These are phyloP conservation scores for Dentipellis fragilis DNA, from an alignment of 768 basidiomycete genomes.

Conservation along the genomic window DNA sequence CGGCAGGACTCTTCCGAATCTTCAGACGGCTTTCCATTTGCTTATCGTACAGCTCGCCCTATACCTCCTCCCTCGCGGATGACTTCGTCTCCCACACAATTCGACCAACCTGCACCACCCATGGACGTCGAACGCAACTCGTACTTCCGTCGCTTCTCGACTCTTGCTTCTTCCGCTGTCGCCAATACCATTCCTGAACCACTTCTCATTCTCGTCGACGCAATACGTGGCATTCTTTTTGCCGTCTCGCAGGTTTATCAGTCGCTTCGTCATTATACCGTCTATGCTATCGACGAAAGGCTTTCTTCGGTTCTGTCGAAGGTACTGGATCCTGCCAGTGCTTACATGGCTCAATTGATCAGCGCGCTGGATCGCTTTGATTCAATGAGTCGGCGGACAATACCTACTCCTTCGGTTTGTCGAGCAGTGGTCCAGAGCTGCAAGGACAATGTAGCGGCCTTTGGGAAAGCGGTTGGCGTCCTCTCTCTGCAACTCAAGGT, in stretches of 20 bases:
- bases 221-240: conserved; percentile 88
- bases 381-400: conserved; percentile 53
- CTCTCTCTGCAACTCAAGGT: conserved; percentile 73
- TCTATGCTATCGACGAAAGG: conserved; percentile 75
- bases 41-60: conserved; percentile 17
- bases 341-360: conserved; percentile 76
- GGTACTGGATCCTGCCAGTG: conserved; percentile 77
- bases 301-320: conserved; percentile 72
- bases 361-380: conserved; percentile 89
- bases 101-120: conserved; percentile 37
- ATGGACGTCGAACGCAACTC: conserved; percentile 79
- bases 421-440: conserved; percentile 74
- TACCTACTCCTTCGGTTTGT: conserved; percentile 66
- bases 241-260: conserved; percentile 87
- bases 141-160: conserved; percentile 89
- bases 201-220: conserved; percentile 66
- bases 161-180: conserved; percentile 50
- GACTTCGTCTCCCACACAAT: conserved; percentile 28
- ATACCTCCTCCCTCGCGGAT: conserved; percentile 21
- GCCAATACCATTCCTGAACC: conserved; percentile 60
- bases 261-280: conserved; percentile 78
- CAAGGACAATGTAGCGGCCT: conserved; percentile 72
- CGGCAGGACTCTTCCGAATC: conserved; percentile 40
- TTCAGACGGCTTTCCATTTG: conserved; percentile 17
- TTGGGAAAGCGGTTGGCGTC: conserved; percentile 82